These are phyloP conservation scores for Cercophora samala DNA, from an alignment of 495 filamentous ascomycete species.

Conservation along the genomic window DNA sequence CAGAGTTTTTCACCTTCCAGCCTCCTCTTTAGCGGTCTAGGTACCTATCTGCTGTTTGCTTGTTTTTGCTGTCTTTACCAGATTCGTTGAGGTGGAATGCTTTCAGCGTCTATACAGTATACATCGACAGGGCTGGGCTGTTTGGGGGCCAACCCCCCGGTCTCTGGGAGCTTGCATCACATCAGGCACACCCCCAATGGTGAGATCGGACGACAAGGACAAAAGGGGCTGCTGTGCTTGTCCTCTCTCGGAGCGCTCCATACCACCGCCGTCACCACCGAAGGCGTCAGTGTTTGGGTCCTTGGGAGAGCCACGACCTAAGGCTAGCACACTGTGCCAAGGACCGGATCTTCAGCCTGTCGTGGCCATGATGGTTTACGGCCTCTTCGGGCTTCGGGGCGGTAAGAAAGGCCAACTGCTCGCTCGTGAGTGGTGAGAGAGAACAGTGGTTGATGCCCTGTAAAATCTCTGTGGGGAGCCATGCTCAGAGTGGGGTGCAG, in stretches of 20 bases:
- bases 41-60: not conserved
- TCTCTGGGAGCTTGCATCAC: not conserved
- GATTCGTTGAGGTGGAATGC: not conserved
- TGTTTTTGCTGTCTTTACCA: not conserved
- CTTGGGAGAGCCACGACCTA: not conserved
- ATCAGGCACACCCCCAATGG: constrained; percentile 13
- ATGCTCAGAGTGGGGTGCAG: constrained; percentile 7
- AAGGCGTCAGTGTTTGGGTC: not conserved
- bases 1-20: not conserved
- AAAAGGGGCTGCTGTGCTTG: not conserved
- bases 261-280: not conserved
- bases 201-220: constrained; percentile 10
- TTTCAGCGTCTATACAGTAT: not conserved
- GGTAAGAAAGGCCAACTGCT: constrained; percentile 6
- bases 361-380: not conserved
- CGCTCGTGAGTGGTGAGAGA: not conserved
- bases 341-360: constrained; percentile 1
- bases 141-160: constrained; percentile 10
- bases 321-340: not conserved
- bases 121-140: constrained; percentile 10
- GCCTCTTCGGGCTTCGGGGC: not conserved
- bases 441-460: not conserved
- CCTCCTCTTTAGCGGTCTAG: not conserved
- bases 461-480: constrained; percentile 1
- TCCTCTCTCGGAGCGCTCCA: not conserved